Percentiles rank a stretch among this genome's conserved stretches.
Evolutionary conservation across 1,284 basidiomycete species (phyloP).

Genomic region (Cutaneotrichosporon spelunceum): DNA sequence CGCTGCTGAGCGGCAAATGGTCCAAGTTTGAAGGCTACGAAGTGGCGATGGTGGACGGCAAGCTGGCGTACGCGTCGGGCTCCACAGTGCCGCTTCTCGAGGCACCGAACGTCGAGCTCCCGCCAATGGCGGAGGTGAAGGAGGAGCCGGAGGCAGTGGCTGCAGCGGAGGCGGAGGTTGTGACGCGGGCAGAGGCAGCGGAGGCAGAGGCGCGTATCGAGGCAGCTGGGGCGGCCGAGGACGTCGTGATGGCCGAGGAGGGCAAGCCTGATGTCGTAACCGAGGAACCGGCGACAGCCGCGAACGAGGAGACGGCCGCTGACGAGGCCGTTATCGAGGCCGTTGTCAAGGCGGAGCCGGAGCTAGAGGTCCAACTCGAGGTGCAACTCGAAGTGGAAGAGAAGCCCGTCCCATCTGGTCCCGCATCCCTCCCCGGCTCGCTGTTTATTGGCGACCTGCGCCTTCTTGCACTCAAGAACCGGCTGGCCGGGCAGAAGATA

Average conservation of each 20-base stretch:
- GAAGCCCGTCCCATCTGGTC: conserved; percentile 50
- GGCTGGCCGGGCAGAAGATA: conserved; percentile 68
- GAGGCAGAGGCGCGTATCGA: conserved; percentile 2
- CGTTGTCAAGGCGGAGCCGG: conserved; percentile 19
- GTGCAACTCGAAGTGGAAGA: background rate
- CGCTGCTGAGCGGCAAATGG: conserved; percentile 66
- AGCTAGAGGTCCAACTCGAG: background rate
- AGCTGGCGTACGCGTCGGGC: conserved; percentile 73
- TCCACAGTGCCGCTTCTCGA: conserved; percentile 61
- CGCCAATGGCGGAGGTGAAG: conserved; percentile 45
- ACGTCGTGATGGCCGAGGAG: background rate
- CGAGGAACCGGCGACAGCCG: conserved; percentile 9
- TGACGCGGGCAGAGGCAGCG: conserved; percentile 22
- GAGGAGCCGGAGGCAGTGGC: conserved; percentile 7
- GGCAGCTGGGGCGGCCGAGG: background rate
- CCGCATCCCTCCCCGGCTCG: conserved; percentile 73
- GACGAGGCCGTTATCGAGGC: conserved; percentile 9
- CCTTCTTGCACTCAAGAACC: conserved; percentile 75
- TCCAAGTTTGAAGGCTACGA: conserved; percentile 98
- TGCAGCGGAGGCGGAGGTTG: background rate
- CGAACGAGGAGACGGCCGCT: conserved; percentile 15
- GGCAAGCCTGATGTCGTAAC: conserved; percentile 13
- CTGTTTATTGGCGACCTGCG: conserved; percentile 95
- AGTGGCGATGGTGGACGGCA: conserved; percentile 83
- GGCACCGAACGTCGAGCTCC: conserved; percentile 59